Evolutionary conservation across 495 filamentous ascomycete species (phyloP), one percentile per base, ranked within the genome.

Genomic region (Xylaria castorea): DNA sequence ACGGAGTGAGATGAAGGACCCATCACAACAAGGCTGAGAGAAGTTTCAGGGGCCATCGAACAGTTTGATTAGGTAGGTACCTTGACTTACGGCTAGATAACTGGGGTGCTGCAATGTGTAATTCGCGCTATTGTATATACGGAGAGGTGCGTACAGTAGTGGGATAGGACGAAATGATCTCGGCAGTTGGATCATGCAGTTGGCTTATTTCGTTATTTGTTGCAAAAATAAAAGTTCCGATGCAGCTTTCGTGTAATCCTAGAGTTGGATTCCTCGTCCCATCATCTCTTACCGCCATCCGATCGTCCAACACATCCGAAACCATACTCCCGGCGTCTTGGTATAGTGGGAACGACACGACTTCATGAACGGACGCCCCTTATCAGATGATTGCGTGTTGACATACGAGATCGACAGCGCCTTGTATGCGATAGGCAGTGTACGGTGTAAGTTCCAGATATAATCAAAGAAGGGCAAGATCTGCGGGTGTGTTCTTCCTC

Each of bases 1-100:
- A 57, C n/a, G 48, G 66, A 42, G 66, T 68, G 66, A 57, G 66
- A 68, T 67, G 64, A 34, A 30, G 30, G 66, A 2, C 22, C 48
- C 66, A 68, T 57, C 44, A 34, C 66, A 44, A 68, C 66, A 57
- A 68, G 66, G 66, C 66, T 68, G 64, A 66, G 64, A 30, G 9
- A 1, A 7, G 50, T 57, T 57, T 34, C 27, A 34, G 48, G 48
- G 66, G 48, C 65, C 27, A 44, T 34, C 25, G 64, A 20, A n/a
- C n/a, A 50, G 25, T 34, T 27, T 44, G 44, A 22, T 51, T 50
- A 16, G 42, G 22, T 25, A n/a, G 22, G 34, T 22, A 30, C 27
- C 55, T 60, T 5, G 55, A n/a, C 25, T 5, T 18, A 32, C 30
- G 55, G 30, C 14, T 38, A 40, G 20, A 61, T n/a, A 12, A 61